phyloP scores from a whole-genome alignment of 192 early-diverging fungal genomes.

The Glomus cerebriforme region DNA sequence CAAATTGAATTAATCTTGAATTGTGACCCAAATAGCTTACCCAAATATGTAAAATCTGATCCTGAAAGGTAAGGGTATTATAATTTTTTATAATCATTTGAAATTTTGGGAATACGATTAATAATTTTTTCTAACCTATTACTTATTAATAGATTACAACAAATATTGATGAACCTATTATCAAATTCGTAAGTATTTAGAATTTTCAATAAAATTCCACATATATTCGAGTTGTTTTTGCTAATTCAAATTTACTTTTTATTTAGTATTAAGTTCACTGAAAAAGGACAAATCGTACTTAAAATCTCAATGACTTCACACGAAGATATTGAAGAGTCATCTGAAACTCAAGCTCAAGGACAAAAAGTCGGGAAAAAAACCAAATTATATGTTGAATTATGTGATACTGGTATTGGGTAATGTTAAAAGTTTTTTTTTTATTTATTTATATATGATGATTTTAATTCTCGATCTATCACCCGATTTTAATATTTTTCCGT shows the following conservation, averaged over 20 bases:
- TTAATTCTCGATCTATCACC: background rate
- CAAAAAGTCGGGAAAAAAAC: conserved; percentile 26
- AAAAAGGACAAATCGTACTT: conserved; percentile 38
- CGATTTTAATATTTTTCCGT: background rate
- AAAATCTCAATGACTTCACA: conserved; percentile 8
- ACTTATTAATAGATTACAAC: conserved; percentile 35
- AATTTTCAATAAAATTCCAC: background rate
- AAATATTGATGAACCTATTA: conserved; percentile 52
- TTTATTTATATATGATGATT: background rate
- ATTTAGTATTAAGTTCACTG: conserved; percentile 49
- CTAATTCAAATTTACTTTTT: background rate
- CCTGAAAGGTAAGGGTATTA: conserved; percentile 33
- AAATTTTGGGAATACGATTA: background rate
- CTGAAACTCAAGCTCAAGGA: background rate
- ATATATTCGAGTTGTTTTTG: background rate
- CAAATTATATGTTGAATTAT: conserved; percentile 56
- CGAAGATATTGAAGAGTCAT: background rate
- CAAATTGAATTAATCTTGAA: conserved; percentile 46
- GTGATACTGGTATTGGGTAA: conserved; percentile 71
- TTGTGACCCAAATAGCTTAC: conserved; percentile 44
- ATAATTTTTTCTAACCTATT: background rate
- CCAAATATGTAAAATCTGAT: conserved; percentile 38
- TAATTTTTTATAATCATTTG: background rate
- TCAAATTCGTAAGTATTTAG: conserved; percentile 44
- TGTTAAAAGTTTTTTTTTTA: background rate